Evolutionary conservation across 768 basidiomycete genomes (phyloP), one percentile per base, ranked within the genome.

Genomic region (Mycena kentingensis): DNA sequence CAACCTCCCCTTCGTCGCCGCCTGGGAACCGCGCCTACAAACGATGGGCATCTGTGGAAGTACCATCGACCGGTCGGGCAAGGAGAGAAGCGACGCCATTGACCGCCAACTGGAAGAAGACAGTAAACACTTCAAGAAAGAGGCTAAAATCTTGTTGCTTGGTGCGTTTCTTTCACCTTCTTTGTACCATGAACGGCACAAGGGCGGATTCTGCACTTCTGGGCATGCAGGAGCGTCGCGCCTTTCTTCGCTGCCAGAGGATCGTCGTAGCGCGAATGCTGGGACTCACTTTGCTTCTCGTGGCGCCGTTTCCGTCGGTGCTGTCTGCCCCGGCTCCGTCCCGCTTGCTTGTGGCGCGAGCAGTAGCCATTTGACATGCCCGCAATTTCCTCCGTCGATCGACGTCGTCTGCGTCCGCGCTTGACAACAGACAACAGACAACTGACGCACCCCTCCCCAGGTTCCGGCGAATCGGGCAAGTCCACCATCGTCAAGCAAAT

Each of bases 401-500:
- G n/a, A n/a, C n/a, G n/a, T n/a, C n/a, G n/a, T n/a, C n/a, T n/a
- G n/a, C n/a, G n/a, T n/a, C 41, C 41, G 21, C 22, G 41, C 22
- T 42, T 24, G 41, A 24, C 41, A 24, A 24, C 41, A 24, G 22
- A 19, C 24, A 19, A 24, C 41, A 22, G 24, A 26, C 25, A 5
- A n/a, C 41, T 42, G 8, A 42, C 25, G 41, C 11, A 32, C 19
- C 11, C 41, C 26, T 6, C 21, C 12, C 16, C 22, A 52, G 51
- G 62, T 22, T 49, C 83, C 34, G 83, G 85, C 65, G 83, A 85
- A 70, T 82, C 80, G 31, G 84, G 84, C 57, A 85, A 85, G 73
- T 81, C 79, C 2, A 87, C 84, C 5, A 80, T 87, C 46, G 78
- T 85, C 62, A 86, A 84, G 73, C 85, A 87, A 69, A 87, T 87